phyloP scores from a whole-genome alignment of 177 flowering plant species.

The Tripterygium wilfordii region DNA sequence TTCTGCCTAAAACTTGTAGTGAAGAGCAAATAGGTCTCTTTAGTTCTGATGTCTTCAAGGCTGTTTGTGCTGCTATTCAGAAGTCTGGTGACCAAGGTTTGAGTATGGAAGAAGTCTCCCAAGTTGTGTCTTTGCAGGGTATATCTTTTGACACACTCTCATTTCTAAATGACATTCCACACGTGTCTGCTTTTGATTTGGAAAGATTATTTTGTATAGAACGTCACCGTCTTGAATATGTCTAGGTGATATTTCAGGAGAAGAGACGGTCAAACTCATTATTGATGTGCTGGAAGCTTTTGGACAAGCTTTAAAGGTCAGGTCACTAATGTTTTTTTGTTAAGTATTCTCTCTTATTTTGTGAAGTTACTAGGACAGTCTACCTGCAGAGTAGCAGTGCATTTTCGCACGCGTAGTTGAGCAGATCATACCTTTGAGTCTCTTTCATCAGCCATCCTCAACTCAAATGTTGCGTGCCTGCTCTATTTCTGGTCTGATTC shows the following conservation, averaged over 20 bases:
- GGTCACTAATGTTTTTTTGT: not conserved
- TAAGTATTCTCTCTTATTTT: no score
- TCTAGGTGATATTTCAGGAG: conserved; percentile 28
- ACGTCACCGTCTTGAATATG: not conserved
- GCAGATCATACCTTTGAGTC: no score
- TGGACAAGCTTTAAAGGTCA: conserved; percentile 69
- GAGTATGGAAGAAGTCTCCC: conserved; percentile 47
- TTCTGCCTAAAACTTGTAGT: conserved; percentile 23
- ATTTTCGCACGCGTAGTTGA: no score
- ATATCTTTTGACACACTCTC: conserved; percentile 10
- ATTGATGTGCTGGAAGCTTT: conserved; percentile 70
- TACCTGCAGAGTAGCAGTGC: no score
- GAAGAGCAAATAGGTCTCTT: conserved; percentile 17
- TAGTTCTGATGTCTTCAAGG: conserved; percentile 43
- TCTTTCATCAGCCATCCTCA: no score
- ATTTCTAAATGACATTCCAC: not conserved
- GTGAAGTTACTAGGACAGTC: no score
- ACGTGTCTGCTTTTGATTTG: conserved; percentile 2
- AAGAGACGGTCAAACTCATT: conserved; percentile 33
- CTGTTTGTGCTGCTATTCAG: conserved; percentile 43
- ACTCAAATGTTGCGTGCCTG: no score
- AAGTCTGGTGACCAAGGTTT: conserved; percentile 92
- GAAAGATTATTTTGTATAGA: not conserved
- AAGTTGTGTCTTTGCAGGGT: conserved; percentile 38
- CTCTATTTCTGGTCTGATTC: no score